Evolutionary conservation across 495 filamentous ascomycete genomes (phyloP).

Genomic region (Cercophora scortea): DNA sequence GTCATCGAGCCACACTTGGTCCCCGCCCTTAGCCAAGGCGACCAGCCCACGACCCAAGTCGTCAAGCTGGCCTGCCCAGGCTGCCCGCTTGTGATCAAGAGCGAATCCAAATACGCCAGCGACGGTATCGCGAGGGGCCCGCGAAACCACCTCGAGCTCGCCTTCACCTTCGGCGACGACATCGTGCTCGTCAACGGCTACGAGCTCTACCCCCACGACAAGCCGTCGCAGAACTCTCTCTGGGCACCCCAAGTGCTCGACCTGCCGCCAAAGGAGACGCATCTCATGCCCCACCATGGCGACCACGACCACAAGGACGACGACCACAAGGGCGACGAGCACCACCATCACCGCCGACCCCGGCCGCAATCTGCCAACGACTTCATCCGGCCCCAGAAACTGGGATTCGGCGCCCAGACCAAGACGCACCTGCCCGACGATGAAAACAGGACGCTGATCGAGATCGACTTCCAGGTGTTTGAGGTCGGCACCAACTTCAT

Average conservation of each 20-base stretch:
- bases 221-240: constrained; percentile 20
- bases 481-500: constrained; percentile 39
- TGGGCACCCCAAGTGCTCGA: constrained; percentile 22
- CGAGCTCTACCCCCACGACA: constrained; percentile 32
- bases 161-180: constrained; percentile 30
- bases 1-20: constrained; percentile 13
- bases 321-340: constrained; percentile 3
- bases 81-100: constrained; percentile 25
- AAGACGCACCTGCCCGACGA: neutral
- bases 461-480: constrained; percentile 40
- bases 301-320: neutral
- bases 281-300: constrained; percentile 3
- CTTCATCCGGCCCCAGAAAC: constrained; percentile 14
- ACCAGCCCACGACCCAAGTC: constrained; percentile 7
- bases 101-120: constrained; percentile 12
- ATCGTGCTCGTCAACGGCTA: constrained; percentile 36
- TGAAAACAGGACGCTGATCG: constrained; percentile 26
- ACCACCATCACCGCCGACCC: neutral
- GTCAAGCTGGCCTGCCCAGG: constrained; percentile 36
- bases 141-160: constrained; percentile 35
- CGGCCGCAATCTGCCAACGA: constrained; percentile 6
- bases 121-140: too few relatives aligned
- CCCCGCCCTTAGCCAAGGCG: neutral
- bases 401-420: constrained; percentile 31
- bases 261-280: neutral